Evolutionary conservation across 2,329 filamentous ascomycete species (phyloP).

Genomic region (Fusarium sp.): DNA sequence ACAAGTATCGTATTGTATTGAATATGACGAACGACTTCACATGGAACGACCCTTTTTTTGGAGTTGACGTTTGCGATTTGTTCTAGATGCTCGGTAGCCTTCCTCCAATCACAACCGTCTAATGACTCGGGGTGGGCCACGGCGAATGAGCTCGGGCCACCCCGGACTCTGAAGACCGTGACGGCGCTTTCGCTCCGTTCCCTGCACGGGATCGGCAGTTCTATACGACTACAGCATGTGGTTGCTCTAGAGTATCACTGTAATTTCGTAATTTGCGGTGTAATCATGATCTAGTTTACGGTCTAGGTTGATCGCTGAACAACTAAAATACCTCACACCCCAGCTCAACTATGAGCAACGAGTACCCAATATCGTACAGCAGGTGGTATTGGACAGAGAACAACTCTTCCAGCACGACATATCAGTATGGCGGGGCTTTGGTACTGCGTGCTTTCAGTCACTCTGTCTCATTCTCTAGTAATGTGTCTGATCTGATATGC

Average conservation of each 20-base stretch:
- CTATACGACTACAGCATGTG: not conserved
- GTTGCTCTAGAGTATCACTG: not conserved
- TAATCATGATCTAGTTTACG: not conserved
- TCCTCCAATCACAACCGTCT: conserved; percentile 23
- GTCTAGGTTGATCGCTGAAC: not conserved
- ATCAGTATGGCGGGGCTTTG: conserved; percentile 21
- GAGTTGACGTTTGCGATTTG: conserved; percentile 35
- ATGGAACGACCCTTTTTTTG: conserved; percentile 23
- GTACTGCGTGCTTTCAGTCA: conserved; percentile 10
- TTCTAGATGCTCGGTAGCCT: not conserved
- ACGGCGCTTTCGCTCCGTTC: conserved; percentile 11
- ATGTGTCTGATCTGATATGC: conserved; percentile 24
- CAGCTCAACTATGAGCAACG: not conserved
- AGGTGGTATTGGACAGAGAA: not conserved
- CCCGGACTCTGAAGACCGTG: conserved; percentile 9
- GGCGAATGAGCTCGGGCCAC: conserved; percentile 31
- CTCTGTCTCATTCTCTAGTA: conserved; percentile 1
- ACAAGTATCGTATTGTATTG: not conserved
- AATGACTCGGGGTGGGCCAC: conserved; percentile 13
- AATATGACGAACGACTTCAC: conserved; percentile 3
- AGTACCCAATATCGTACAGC: not conserved
- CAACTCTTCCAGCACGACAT: not conserved
- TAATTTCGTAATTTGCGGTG: not conserved
- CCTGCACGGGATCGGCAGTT: conserved; percentile 15
- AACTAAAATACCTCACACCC: conserved; percentile 7